These are phyloP conservation scores for Trichoderma orchidacearum DNA, from an alignment of 495 filamentous ascomycete genomes.

Conservation along the genomic window DNA sequence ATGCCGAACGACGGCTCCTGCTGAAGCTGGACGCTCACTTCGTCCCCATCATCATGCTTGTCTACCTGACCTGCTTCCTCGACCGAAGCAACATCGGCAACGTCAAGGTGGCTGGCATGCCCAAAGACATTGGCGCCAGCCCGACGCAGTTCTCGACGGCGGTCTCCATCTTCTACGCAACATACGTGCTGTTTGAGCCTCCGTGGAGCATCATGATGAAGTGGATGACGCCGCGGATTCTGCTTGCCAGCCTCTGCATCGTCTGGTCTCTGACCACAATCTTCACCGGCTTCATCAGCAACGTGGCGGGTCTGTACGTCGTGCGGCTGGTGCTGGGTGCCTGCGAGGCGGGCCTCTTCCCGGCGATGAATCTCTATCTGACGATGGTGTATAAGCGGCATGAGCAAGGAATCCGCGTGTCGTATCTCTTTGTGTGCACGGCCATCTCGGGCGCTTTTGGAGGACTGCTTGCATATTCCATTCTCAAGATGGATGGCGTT, in stretches of 20 bases:
- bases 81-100: conserved; percentile 41
- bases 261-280: conserved; percentile 40
- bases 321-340: conserved; percentile 40
- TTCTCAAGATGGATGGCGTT: conserved; percentile 50
- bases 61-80: conserved; percentile 30
- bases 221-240: conserved; percentile 38
- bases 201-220: conserved; percentile 71
- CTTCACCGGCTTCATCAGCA: conserved; percentile 37
- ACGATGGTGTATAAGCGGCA: conserved; percentile 58
- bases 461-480: conserved; percentile 57
- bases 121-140: conserved; percentile 35
- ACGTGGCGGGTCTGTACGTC: conserved; percentile 32
- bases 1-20: neutral
- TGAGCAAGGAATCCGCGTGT: conserved; percentile 37
- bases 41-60: neutral
- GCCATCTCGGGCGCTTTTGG: conserved; percentile 70
- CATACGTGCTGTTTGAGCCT: conserved; percentile 65
- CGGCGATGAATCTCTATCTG: conserved; percentile 71
- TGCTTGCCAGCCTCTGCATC: conserved; percentile 47
- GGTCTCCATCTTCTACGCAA: conserved; percentile 71
- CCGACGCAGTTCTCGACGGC: conserved; percentile 45
- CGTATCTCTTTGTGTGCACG: conserved; percentile 72
- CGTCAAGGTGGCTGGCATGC: conserved; percentile 30
- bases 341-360: conserved; percentile 54
- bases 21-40: conserved; percentile 1